A percentile compares a stretch with the other conserved stretches of the same genome.
Conservation (phyloP, 768 basidiomycete genomes). For the Lactifluus hygrophoroides region DNA sequence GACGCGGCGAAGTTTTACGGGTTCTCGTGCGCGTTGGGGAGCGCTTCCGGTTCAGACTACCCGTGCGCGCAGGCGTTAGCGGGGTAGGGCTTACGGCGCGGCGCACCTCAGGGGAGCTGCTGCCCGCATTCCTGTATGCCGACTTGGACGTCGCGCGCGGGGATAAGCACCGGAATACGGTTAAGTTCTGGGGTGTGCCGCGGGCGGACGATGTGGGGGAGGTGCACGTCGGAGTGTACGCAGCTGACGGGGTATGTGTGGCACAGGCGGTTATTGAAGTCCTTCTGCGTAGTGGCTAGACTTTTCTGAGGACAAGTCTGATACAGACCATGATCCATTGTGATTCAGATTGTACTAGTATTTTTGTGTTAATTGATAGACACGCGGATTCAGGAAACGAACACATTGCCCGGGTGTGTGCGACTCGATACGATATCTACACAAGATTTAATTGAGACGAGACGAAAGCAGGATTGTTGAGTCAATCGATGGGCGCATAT, state of each 20-base stretch:
- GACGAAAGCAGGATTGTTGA: slow-evolving; percentile 1
- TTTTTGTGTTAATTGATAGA: slow-evolving; percentile 1
- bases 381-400: background rate
- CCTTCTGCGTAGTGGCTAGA: slow-evolving; percentile 15
- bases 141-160: slow-evolving; percentile 15
- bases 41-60: slow-evolving; percentile 20
- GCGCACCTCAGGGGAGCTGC: slow-evolving; percentile 9
- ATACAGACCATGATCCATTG: background rate
- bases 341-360: background rate
- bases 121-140: slow-evolving; percentile 18
- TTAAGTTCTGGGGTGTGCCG: slow-evolving; percentile 22
- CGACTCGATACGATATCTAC: background rate
- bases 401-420: slow-evolving; percentile 8
- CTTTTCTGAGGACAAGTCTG: background rate
- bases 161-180: slow-evolving; percentile 16
- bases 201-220: slow-evolving; percentile 19
- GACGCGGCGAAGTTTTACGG: slow-evolving; percentile 10
- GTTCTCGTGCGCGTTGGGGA: slow-evolving; percentile 20
- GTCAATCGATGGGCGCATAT: slow-evolving; percentile 7
- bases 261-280: slow-evolving; percentile 20
- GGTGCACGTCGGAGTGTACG: slow-evolving; percentile 17
- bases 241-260: slow-evolving; percentile 12
- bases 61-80: slow-evolving; percentile 6
- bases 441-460: background rate
- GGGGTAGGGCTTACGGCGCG: slow-evolving; percentile 10